Conservation (phyloP, 768 basidiomycete species). For the Imleria badia region DNA sequence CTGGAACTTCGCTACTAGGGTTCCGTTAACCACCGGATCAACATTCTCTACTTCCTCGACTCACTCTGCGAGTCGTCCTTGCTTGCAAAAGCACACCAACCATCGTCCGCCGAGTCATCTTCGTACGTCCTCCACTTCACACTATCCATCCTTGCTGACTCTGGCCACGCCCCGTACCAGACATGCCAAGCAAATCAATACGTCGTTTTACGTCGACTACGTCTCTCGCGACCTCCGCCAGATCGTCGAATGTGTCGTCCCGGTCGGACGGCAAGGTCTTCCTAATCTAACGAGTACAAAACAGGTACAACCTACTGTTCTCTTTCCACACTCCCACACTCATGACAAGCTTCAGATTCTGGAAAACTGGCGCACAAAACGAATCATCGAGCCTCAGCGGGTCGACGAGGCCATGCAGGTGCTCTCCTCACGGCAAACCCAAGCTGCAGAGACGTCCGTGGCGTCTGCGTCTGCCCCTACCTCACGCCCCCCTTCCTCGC, state of each 20-base stretch:
- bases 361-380: slow-evolving; percentile 87
- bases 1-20: slow-evolving; percentile 44
- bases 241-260: slow-evolving; percentile 85
- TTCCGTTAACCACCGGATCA: slow-evolving; percentile 88
- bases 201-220: slow-evolving; percentile 72
- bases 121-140: slow-evolving; percentile 11
- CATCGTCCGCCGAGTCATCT: slow-evolving; percentile 27
- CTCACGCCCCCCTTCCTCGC: slow-evolving; percentile 11
- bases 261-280: slow-evolving; percentile 81
- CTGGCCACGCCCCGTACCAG: slow-evolving; percentile 13
- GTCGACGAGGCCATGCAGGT: slow-evolving; percentile 67
- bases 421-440: slow-evolving; percentile 47
- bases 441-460: slow-evolving; percentile 12
- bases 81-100: slow-evolving; percentile 56
- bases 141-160: not conserved
- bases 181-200: slow-evolving; percentile 34
- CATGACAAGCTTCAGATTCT: slow-evolving; percentile 50
- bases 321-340: no score
- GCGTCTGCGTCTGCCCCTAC: slow-evolving; percentile 22
- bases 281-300: slow-evolving; percentile 86
- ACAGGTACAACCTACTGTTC: slow-evolving; percentile 52
- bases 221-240: slow-evolving; percentile 74
- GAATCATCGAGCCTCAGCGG: slow-evolving; percentile 75
- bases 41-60: slow-evolving; percentile 89
- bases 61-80: slow-evolving; percentile 80